phyloP scores from a whole-genome alignment of 2,329 filamentous ascomycete species.

The Boeremia exigua region DNA sequence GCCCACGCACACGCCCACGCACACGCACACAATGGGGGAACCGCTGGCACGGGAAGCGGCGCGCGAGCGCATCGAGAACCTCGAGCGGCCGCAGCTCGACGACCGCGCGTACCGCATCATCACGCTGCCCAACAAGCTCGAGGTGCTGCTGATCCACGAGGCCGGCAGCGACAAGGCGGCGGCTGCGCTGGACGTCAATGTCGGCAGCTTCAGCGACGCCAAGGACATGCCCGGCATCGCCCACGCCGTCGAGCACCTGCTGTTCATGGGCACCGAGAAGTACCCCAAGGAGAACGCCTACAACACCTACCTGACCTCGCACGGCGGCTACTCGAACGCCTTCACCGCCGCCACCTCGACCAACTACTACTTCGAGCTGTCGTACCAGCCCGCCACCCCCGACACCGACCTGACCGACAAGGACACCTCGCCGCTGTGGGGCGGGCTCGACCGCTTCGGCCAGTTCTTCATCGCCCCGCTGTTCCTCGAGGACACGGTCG shows the following conservation, averaged over 20 bases:
- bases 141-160: slow-evolving; percentile 92
- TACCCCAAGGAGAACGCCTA: slow-evolving; percentile 83
- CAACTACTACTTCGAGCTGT: slow-evolving; percentile 97
- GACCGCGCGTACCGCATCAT: slow-evolving; percentile 89
- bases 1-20: not conserved
- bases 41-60: slow-evolving; percentile 30
- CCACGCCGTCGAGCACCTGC: slow-evolving; percentile 91
- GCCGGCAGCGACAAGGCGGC: slow-evolving; percentile 95
- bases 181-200: slow-evolving; percentile 92
- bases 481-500: slow-evolving; percentile 82
- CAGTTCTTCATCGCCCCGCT: slow-evolving; percentile 92
- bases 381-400: slow-evolving; percentile 65
- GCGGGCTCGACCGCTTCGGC: slow-evolving; percentile 87
- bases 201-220: slow-evolving; percentile 92
- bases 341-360: slow-evolving; percentile 93
- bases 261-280: slow-evolving; percentile 99
- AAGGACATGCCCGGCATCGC: slow-evolving; percentile 93
- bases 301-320: slow-evolving; percentile 86
- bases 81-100: slow-evolving; percentile 86
- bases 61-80: slow-evolving; percentile 59
- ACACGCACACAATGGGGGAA: slow-evolving; percentile 36
- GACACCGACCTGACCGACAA: slow-evolving; percentile 45
- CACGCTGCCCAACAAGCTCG: slow-evolving; percentile 81
- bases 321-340: slow-evolving; percentile 92
- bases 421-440: slow-evolving; percentile 69